phyloP scores from a whole-genome alignment of 2,329 filamentous ascomycete species.

The Pseudogymnoascus sp. region DNA sequence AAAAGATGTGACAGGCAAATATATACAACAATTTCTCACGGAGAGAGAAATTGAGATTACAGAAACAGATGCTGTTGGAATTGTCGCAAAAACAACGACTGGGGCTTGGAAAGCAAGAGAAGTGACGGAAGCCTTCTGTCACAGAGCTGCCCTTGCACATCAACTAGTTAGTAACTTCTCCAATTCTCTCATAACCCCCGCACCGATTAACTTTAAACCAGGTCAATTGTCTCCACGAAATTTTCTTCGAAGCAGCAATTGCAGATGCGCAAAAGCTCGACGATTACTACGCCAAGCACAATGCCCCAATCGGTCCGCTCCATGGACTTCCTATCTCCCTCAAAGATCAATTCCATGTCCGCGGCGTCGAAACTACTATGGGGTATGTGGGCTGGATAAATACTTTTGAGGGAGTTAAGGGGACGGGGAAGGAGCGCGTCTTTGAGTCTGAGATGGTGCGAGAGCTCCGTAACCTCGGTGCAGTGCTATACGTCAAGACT shows the following conservation, averaged over 20 bases:
- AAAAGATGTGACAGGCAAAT: slow-evolving; percentile 46
- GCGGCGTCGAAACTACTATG: slow-evolving; percentile 35
- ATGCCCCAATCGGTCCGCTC: slow-evolving; percentile 33
- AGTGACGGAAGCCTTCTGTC: slow-evolving; percentile 44
- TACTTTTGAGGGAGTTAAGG: slow-evolving; percentile 46
- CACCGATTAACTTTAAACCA: slow-evolving; percentile 34
- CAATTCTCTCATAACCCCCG: slow-evolving; percentile 22
- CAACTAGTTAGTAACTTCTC: slow-evolving; percentile 48
- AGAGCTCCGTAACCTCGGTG: slow-evolving; percentile 32
- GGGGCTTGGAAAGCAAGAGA: slow-evolving; percentile 49
- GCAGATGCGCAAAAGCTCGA: slow-evolving; percentile 42
- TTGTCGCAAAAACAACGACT: slow-evolving; percentile 43
- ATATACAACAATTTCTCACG: slow-evolving; percentile 46
- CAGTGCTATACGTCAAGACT: slow-evolving; percentile 34
- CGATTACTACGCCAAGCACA: slow-evolving; percentile 35
- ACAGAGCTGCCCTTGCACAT: slow-evolving; percentile 44
- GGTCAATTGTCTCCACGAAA: slow-evolving; percentile 51
- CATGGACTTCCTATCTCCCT: slow-evolving; percentile 34
- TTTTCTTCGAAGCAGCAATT: slow-evolving; percentile 46
- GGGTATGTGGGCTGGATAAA: slow-evolving; percentile 60
- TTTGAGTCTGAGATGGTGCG: slow-evolving; percentile 41
- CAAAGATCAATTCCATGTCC: slow-evolving; percentile 31
- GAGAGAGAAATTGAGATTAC: slow-evolving; percentile 50
- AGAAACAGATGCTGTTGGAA: slow-evolving; percentile 47
- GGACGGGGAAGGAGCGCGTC: slow-evolving; percentile 39